These are phyloP conservation scores for Tieghemiomyces parasiticus DNA, from an alignment of 192 early-diverging fungal genomes.

Conservation along the genomic window DNA sequence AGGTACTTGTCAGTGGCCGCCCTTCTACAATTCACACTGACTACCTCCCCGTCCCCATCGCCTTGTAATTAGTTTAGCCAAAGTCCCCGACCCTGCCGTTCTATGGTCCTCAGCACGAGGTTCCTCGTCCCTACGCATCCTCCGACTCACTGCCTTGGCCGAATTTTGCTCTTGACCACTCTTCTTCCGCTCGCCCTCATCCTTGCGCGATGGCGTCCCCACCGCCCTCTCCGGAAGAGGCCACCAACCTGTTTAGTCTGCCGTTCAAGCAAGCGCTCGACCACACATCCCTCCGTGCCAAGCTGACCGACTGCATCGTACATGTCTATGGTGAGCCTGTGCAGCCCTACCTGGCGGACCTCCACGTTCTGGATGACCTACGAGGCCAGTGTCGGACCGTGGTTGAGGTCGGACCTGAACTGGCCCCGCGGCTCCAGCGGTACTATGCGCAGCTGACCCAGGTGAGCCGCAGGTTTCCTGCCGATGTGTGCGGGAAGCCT, in stretches of 20 bases:
- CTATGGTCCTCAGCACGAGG: too few relatives aligned
- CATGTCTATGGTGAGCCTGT: constrained; percentile 74
- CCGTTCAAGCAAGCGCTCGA: constrained; percentile 8
- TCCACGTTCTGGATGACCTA: constrained; percentile 63
- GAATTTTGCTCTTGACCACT: too few relatives aligned
- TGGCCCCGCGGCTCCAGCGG: constrained; percentile 41
- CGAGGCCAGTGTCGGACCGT: constrained; percentile 49
- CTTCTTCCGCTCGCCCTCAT: too few relatives aligned
- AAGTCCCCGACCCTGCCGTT: too few relatives aligned
- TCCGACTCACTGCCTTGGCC: too few relatives aligned
- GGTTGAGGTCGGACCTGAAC: constrained; percentile 42
- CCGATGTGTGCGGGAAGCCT: constrained; percentile 43
- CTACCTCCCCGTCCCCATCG: too few relatives aligned
- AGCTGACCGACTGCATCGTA: constrained; percentile 52
- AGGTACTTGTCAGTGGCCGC: too few relatives aligned
- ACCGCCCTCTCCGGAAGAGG: background rate
- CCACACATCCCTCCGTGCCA: constrained; percentile 15
- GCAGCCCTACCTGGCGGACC: constrained; percentile 72
- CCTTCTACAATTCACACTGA: too few relatives aligned
- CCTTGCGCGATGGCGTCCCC: too few relatives aligned
- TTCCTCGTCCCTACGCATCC: too few relatives aligned
- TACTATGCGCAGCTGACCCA: constrained; percentile 80
- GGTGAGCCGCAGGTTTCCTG: constrained; percentile 73
- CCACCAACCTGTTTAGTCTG: background rate
- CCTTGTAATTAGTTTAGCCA: too few relatives aligned